These are phyloP conservation scores for Ambrosiella cleistominuta DNA, from an alignment of 2,329 filamentous ascomycete genomes.

Conservation along the genomic window DNA sequence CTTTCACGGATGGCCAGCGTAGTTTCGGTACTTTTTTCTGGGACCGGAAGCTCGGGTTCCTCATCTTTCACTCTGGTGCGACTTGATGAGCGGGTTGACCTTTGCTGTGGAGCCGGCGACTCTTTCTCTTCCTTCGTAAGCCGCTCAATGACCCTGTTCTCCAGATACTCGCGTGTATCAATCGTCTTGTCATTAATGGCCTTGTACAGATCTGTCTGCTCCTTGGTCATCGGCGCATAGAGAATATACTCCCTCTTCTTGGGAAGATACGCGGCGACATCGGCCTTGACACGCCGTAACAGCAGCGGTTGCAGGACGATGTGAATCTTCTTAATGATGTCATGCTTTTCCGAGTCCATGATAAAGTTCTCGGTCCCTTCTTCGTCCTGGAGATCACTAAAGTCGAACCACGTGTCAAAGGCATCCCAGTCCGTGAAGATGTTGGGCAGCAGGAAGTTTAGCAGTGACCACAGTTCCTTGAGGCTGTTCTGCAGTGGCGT, in stretches of 20 bases:
- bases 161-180: slow-evolving; percentile 58
- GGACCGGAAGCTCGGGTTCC: background rate
- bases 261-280: slow-evolving; percentile 79
- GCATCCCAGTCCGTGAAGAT: slow-evolving; percentile 88
- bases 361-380: slow-evolving; percentile 62
- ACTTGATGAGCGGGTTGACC: background rate
- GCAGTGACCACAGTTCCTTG: slow-evolving; percentile 80
- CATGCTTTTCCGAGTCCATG: slow-evolving; percentile 47
- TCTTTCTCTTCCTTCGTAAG: slow-evolving; percentile 25
- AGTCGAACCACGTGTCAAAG: slow-evolving; percentile 95
- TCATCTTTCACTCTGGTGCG: background rate
- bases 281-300: slow-evolving; percentile 73
- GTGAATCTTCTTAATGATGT: slow-evolving; percentile 57
- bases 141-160: slow-evolving; percentile 56
- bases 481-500: slow-evolving; percentile 94
- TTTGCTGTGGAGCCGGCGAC: background rate
- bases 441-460: slow-evolving; percentile 82
- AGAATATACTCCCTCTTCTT: slow-evolving; percentile 94
- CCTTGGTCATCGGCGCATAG: slow-evolving; percentile 77
- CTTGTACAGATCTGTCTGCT: slow-evolving; percentile 80
- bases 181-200: slow-evolving; percentile 37
- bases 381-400: slow-evolving; percentile 77
- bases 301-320: slow-evolving; percentile 83
- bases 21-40: background rate
- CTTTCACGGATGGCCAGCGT: slow-evolving; percentile 3